Evolutionary conservation across 2,329 filamentous ascomycete genomes (phyloP).

Genomic region (Microdochium paspali): DNA sequence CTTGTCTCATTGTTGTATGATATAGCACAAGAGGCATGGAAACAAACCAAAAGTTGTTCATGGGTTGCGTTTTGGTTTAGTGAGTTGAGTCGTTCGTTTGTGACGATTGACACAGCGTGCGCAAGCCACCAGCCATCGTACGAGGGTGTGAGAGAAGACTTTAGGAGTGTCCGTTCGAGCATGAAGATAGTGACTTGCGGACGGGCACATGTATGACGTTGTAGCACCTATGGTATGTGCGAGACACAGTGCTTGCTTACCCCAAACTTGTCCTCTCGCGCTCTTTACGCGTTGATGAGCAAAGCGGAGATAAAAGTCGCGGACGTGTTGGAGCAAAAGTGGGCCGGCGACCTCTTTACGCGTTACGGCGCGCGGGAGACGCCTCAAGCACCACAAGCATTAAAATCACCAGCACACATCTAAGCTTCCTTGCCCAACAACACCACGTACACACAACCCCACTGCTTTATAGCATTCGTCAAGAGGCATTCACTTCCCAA

Average conservation of each 20-base stretch:
- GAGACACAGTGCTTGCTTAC: background rate
- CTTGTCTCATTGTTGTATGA: background rate
- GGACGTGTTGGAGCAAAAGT: background rate
- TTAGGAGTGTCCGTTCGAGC: too few species aligned
- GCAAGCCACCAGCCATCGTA: too few species aligned
- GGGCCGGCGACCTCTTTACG: background rate
- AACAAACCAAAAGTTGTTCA: too few species aligned
- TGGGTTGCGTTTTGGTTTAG: too few species aligned
- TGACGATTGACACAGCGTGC: too few species aligned
- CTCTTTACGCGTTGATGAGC: constrained; percentile 1
- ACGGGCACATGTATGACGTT: background rate
- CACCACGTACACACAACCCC: background rate
- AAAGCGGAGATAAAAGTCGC: background rate
- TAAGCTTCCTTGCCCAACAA: background rate
- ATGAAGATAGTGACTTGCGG: too few species aligned
- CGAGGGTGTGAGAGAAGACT: too few species aligned
- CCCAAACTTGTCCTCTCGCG: background rate
- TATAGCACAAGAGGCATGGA: too few species aligned
- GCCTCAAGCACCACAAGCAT: background rate
- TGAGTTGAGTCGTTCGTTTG: too few species aligned
- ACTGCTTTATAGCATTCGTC: background rate
- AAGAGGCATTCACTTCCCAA: background rate
- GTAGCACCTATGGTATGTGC: background rate
- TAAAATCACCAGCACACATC: background rate
- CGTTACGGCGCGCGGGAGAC: background rate